phyloP scores from a whole-genome alignment of 2,329 filamentous ascomycete genomes.

The Ophiocordyceps unilateralis region DNA sequence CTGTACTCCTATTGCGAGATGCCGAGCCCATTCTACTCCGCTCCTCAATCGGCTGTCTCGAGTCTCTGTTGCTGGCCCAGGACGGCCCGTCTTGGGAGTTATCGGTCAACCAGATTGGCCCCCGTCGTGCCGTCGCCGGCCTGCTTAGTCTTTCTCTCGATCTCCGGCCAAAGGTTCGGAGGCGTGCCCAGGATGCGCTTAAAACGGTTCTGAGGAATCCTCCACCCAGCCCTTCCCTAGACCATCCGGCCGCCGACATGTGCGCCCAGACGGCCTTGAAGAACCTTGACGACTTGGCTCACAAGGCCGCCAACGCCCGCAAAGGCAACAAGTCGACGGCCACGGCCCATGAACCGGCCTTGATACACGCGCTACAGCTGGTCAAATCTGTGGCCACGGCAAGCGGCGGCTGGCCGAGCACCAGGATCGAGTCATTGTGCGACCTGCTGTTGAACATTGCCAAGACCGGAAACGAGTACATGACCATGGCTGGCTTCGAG shows the following conservation, averaged over 20 bases:
- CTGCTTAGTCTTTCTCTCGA: constrained; percentile 74
- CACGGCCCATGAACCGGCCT: constrained; percentile 54
- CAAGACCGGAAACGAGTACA: constrained; percentile 78
- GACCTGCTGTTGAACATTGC: constrained; percentile 81
- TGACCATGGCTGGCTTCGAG: constrained; percentile 92
- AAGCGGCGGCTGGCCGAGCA: constrained; percentile 88
- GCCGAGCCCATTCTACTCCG: constrained; percentile 76
- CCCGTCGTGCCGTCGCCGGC: constrained; percentile 72
- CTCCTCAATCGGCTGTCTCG: constrained; percentile 81
- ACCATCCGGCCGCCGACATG: constrained; percentile 91
- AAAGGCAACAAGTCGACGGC: constrained; percentile 46
- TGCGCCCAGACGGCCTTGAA: constrained; percentile 81
- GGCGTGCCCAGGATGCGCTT: constrained; percentile 79
- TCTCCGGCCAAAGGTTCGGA: constrained; percentile 80
- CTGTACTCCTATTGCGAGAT: constrained; percentile 61
- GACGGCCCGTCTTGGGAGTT: constrained; percentile 79
- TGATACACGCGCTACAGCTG: constrained; percentile 85
- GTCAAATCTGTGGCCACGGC: constrained; percentile 78
- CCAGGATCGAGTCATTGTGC: constrained; percentile 83
- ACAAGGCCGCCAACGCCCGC: constrained; percentile 40
- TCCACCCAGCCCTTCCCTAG: constrained; percentile 78
- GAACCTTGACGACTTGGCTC: constrained; percentile 58
- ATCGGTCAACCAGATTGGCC: constrained; percentile 65
- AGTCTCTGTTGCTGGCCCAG: constrained; percentile 80
- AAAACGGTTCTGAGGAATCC: constrained; percentile 67